phyloP scores from a whole-genome alignment of 306 rosid species.

The Cicer chorassanicum region DNA sequence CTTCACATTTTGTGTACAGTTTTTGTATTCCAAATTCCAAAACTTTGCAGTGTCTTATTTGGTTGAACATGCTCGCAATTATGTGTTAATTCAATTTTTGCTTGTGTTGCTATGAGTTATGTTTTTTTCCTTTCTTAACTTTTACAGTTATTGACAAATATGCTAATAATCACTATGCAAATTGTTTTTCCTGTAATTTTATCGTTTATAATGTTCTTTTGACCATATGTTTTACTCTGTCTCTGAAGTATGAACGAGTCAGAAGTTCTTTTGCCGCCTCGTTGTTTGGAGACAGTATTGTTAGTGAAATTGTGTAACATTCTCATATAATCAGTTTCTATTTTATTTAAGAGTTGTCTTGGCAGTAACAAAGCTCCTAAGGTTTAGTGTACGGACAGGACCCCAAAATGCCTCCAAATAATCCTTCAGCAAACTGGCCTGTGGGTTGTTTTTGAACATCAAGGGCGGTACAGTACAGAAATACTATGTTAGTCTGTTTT shows the following conservation, averaged over 20 bases:
- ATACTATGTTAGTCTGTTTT: constrained; percentile 12
- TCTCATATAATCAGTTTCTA: background rate
- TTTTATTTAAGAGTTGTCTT: constrained; percentile 25
- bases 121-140: constrained; percentile 1
- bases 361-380: constrained; percentile 26
- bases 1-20: constrained; percentile 16
- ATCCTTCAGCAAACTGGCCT: constrained; percentile 4
- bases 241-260: background rate
- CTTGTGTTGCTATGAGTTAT: constrained; percentile 19
- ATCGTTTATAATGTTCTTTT: background rate
- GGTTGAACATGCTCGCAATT: constrained; percentile 14
- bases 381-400: constrained; percentile 8
- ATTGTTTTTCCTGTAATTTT: background rate
- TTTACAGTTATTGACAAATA: background rate
- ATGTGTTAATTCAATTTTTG: background rate
- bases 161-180: constrained; percentile 19
- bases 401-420: background rate
- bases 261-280: constrained; percentile 1
- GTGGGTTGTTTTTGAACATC: constrained; percentile 1
- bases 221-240: background rate
- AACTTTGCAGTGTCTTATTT: constrained; percentile 20
- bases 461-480: constrained; percentile 12
- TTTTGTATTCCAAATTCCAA: constrained; percentile 28
- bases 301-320: constrained; percentile 15
- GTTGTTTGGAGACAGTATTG: constrained; percentile 3